These are phyloP conservation scores for Aspergillus tanneri DNA, from an alignment of 2,329 filamentous ascomycete genomes.

Conservation along the genomic window DNA sequence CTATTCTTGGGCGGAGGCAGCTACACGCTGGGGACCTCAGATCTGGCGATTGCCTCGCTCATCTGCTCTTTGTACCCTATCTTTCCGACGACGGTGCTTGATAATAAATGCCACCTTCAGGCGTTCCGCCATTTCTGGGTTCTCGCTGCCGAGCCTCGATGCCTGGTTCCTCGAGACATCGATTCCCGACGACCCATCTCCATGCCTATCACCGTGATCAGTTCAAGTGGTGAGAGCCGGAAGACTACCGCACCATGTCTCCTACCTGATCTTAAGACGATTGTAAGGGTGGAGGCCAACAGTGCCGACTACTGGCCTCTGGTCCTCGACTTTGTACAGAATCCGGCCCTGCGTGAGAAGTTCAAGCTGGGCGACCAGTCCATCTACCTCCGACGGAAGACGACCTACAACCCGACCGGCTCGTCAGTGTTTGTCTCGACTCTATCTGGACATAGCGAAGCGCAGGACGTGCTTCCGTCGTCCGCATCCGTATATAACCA, in stretches of 20 bases:
- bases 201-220: constrained; percentile 66
- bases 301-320: constrained; percentile 75
- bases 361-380: constrained; percentile 68
- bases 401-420: constrained; percentile 61
- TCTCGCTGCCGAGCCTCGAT: constrained; percentile 83
- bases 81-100: constrained; percentile 83
- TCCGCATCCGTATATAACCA: constrained; percentile 24
- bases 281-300: constrained; percentile 39
- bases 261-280: constrained; percentile 47
- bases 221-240: constrained; percentile 46
- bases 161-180: constrained; percentile 82
- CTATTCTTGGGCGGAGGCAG: constrained; percentile 92
- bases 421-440: constrained; percentile 70
- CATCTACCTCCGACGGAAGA: constrained; percentile 70
- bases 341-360: constrained; percentile 60
- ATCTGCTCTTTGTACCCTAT: constrained; percentile 92
- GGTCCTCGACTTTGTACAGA: constrained; percentile 68
- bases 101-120: constrained; percentile 92
- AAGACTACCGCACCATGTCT: constrained; percentile 56
- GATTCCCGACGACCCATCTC: constrained; percentile 77
- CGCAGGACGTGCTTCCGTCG: constrained; percentile 45
- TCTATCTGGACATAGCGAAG: constrained; percentile 68
- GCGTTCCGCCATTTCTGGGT: constrained; percentile 98
- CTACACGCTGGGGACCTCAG: constrained; percentile 83
- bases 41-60: constrained; percentile 80